Base-by-base conservation (phyloP, 257 asterid genomes). In the Penstemon barbatus region DNA sequence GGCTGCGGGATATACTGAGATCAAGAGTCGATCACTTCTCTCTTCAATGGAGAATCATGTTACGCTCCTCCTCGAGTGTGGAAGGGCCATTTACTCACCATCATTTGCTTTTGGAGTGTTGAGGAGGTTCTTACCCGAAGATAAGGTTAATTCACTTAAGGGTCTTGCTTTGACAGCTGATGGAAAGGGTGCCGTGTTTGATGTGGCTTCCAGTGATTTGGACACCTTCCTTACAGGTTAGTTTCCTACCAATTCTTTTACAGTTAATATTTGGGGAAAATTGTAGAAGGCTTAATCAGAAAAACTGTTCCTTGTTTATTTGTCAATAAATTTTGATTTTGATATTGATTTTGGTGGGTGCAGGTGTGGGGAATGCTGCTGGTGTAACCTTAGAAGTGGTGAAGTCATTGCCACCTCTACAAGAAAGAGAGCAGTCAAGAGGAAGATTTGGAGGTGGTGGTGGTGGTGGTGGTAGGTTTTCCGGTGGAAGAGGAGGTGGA, bases 1-100 rank as follows among this genome's bases (percentile, higher is more conserved):
- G 69, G 93, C 99, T 78, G 89, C 93, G 97, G 99, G 97, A 7
- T 94, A 89, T 69, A 81, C 91, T 37, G 99, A 91, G 83, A 86
- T 94, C 64, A 94, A 89, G 80, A 84, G 81, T 68, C 82, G 99
- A 64, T 94, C 99, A 13, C 82, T 89, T 74, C 97, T 94, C 54
- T 81, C 87, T 61, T 94, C 97, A 38, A 74, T 91, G 86, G 97
- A 91, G 81, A 91, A 89, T 81, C 69, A 79, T 84, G 96, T 91
- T 55, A 94, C 99, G 1, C 75, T 94, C 10, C 78, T 79, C 60
- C 96, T 94, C 0, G 83, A 86, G 74, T 81, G 93, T 74, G 99
- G 91, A 78, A 83, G 76, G 72, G 91, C 97, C 42, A 53, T 94
- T 53, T 84, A 70, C 75, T 57, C 95, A 2, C 89, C 92, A 55